Evolutionary conservation across 2,329 filamentous ascomycete species (phyloP).

Genomic region (Akanthomyces muscarius): DNA sequence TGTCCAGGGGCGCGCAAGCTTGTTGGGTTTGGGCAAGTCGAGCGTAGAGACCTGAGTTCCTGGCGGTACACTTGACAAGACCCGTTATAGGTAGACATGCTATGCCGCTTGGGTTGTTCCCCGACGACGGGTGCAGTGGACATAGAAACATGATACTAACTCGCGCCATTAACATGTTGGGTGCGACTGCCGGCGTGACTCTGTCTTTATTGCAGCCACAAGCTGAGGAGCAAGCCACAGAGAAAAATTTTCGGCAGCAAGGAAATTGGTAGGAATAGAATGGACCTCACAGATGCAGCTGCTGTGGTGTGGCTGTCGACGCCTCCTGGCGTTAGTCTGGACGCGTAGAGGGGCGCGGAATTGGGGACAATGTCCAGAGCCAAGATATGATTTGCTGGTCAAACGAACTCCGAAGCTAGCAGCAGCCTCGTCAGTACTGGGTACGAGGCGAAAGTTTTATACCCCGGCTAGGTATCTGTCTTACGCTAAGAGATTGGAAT

Average conservation of each 20-base stretch:
- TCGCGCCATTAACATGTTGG: neutral
- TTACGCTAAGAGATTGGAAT: too few relatives aligned
- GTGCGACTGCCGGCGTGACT: neutral
- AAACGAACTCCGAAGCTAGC: neutral
- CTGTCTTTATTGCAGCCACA: neutral
- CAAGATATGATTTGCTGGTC: neutral
- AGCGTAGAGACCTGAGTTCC: neutral
- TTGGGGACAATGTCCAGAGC: neutral
- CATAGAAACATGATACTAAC: neutral
- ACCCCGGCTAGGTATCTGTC: too few relatives aligned
- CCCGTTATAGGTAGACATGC: neutral
- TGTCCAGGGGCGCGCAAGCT: neutral
- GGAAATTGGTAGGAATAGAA: neutral
- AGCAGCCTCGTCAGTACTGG: neutral
- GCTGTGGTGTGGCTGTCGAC: neutral
- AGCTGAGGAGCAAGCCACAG: neutral
- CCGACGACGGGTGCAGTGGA: neutral
- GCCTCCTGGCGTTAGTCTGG: neutral
- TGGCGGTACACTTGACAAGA: neutral
- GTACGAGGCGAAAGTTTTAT: too few relatives aligned
- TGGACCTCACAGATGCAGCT: neutral
- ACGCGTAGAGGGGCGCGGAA: neutral
- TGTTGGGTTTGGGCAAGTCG: neutral
- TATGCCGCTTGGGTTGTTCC: neutral
- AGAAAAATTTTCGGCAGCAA: neutral